These are phyloP conservation scores for Pleurotus tuoliensis DNA, from an alignment of 768 basidiomycete genomes.

Conservation along the genomic window DNA sequence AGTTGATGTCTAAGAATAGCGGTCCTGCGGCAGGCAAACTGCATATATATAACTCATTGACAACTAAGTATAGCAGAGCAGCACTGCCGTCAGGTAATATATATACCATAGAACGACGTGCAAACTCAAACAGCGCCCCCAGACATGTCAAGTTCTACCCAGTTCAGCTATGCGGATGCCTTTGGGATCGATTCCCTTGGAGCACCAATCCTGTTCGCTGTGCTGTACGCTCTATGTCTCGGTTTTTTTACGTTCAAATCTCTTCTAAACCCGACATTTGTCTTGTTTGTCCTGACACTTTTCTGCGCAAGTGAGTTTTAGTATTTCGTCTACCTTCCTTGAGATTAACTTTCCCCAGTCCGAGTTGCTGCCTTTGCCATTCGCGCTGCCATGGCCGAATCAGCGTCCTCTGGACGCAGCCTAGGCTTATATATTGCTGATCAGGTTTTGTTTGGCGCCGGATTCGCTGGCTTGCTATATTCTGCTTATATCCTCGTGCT, in stretches of 20 bases:
- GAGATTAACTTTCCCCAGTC: constrained; percentile 20
- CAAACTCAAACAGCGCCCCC: too few species aligned
- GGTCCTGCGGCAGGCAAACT: too few species aligned
- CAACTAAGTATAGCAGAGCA: too few species aligned
- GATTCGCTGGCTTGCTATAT: constrained; percentile 40
- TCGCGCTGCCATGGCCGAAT: constrained; percentile 31
- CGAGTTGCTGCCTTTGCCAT: constrained; percentile 36
- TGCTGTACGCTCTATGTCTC: neutral
- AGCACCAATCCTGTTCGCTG: neutral
- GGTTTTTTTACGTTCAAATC: neutral
- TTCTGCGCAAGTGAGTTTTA: neutral
- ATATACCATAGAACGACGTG: too few species aligned
- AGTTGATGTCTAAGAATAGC: too few species aligned
- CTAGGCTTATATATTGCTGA: constrained; percentile 32
- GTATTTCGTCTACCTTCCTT: neutral
- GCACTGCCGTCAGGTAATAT: too few species aligned
- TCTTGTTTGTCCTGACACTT: neutral
- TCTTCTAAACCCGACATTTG: neutral
- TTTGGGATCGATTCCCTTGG: neutral
- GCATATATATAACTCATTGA: too few species aligned
- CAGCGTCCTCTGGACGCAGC: constrained; percentile 25
- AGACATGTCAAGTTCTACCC: neutral
- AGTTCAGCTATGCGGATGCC: neutral
- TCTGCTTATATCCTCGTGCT: constrained; percentile 37
- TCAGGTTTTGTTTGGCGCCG: constrained; percentile 34